These are phyloP conservation scores for Rhipidocladum racemiflorum DNA, from an alignment of 176 grass and related monocot genomes.

Conservation along the genomic window DNA sequence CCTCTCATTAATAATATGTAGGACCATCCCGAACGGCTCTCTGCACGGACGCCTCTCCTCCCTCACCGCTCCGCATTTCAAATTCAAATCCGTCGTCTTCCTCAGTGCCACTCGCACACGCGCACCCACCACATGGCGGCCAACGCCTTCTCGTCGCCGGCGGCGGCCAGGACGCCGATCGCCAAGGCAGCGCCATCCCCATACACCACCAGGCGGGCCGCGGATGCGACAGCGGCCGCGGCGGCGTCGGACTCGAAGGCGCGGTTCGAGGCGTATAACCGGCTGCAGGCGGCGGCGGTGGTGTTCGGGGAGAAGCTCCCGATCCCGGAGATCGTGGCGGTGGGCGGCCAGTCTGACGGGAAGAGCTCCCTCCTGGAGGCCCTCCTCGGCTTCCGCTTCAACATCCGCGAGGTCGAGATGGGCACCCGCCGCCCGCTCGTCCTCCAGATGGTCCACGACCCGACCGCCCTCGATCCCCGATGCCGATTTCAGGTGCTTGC, in stretches of 20 bases:
- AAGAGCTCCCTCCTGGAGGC: slow-evolving; percentile 95
- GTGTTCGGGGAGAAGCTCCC: slow-evolving; percentile 94
- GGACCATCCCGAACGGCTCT: slow-evolving; percentile 10
- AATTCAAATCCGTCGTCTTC: slow-evolving; percentile 42
- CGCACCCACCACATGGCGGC: slow-evolving; percentile 33
- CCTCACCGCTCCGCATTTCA: slow-evolving; percentile 34
- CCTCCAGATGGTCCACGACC: slow-evolving; percentile 96
- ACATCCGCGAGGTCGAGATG: slow-evolving; percentile 98
- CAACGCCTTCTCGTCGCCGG: slow-evolving; percentile 40
- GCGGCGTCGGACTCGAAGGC: slow-evolving; percentile 57
- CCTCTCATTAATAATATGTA: no score
- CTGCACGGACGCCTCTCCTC: neutral
- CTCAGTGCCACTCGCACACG: neutral
- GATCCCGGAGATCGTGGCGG: slow-evolving; percentile 91
- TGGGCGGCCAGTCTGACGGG: slow-evolving; percentile 85
- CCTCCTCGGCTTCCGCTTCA: slow-evolving; percentile 94
- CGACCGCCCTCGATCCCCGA: slow-evolving; percentile 77
- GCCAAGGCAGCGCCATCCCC: slow-evolving; percentile 34
- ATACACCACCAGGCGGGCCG: slow-evolving; percentile 24
- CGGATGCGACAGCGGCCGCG: slow-evolving; percentile 26
- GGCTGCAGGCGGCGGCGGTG: slow-evolving; percentile 84
- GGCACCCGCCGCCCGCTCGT: slow-evolving; percentile 90
- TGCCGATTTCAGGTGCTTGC: slow-evolving; percentile 84
- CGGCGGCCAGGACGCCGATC: slow-evolving; percentile 52
- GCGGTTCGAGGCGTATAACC: slow-evolving; percentile 96